Evolutionary conservation across 2,329 filamentous ascomycete genomes (phyloP), one percentile per base, ranked within the genome.

Genomic region (Cladophialophora chaetospira): DNA sequence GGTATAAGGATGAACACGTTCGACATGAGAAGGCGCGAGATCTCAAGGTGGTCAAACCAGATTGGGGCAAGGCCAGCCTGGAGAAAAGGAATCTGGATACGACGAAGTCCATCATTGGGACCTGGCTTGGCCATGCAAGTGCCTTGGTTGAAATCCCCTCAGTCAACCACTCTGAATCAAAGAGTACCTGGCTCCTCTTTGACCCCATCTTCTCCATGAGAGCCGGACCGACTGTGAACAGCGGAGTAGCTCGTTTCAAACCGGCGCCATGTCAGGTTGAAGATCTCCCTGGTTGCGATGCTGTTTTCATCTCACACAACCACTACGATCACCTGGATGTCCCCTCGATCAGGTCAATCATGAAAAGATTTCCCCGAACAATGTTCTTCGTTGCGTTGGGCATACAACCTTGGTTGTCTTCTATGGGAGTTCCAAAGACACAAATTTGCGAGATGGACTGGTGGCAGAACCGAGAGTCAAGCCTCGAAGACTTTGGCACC

Each of bases 241-340:
- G 50, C 13, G 58, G 58, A 11, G 49, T 57, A n/a, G 21, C 44
- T 2, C 52, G 58, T 11, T 47, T 55, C 42, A 57, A 61, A 13
- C 13, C 31, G 21, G 40, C 47, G n/a, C 58, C 58, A 11, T 61
- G 58, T 25, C 49, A 61, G 19, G 33, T 57, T 21, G 40, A 45
- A n/a, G 46, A 61, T 40, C 46, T 61, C 4, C 58, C 58, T 11
- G 58, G 58, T 3, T 61, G 58, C 11, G 80, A 83, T 53, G 67
- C 77, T 3, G 72, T 83, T 3, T 71, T 75, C 53, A 80, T 83
- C 45, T 79, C 75, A 45, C 81, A 83, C 66, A 79, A 82, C 59
- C 81, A 83, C 64, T 82, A 82, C 62, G 80, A 83, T 61, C 81
- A 83, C 58, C 70, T 82, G 45, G 79, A 82, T 57, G 68, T 71